Percentiles rank a stretch among this genome's conserved stretches.
phyloP scores from a whole-genome alignment of 495 filamentous ascomycete species.

The Patellaria atrata region DNA sequence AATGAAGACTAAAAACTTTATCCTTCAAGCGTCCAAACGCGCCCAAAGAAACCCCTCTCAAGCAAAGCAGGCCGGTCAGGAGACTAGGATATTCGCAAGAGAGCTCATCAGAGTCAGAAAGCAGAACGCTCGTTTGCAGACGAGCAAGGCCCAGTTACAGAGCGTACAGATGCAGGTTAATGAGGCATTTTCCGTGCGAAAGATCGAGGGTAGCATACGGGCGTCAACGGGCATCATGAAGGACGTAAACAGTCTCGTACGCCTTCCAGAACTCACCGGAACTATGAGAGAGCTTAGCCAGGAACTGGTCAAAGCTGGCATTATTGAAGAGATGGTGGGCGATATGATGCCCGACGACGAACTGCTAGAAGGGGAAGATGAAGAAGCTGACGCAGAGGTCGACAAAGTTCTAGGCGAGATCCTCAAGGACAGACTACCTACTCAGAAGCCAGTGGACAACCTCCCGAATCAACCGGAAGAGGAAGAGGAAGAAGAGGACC shows the following conservation, averaged over 20 bases:
- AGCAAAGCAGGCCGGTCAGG: conserved; percentile 56
- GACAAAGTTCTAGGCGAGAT: conserved; percentile 88
- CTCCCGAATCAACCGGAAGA: conserved; percentile 34
- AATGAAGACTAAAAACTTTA: conserved; percentile 70
- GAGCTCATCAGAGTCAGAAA: conserved; percentile 76
- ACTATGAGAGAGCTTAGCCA: conserved; percentile 83
- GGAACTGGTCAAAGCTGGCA: conserved; percentile 84
- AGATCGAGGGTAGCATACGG: conserved; percentile 86
- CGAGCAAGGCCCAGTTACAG: conserved; percentile 79
- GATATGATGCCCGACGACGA: conserved; percentile 66
- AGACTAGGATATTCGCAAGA: conserved; percentile 73
- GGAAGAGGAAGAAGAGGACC: conserved; percentile 69
- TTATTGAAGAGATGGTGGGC: conserved; percentile 94
- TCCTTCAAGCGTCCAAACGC: conserved; percentile 63
- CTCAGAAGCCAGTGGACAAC: conserved; percentile 32
- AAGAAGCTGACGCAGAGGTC: conserved; percentile 81
- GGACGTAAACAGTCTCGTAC: conserved; percentile 78
- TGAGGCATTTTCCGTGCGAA: conserved; percentile 88
- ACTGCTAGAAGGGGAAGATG: conserved; percentile 61
- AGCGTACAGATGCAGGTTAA: conserved; percentile 96
- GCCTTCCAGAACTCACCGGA: conserved; percentile 69
- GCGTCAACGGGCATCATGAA: conserved; percentile 89
- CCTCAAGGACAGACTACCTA: conserved; percentile 63
- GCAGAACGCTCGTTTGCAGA: conserved; percentile 56
- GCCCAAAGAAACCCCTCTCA: conserved; percentile 62